Conservation (phyloP, 352 stramenopile genomes). For the Pythium plurisporium region DNA sequence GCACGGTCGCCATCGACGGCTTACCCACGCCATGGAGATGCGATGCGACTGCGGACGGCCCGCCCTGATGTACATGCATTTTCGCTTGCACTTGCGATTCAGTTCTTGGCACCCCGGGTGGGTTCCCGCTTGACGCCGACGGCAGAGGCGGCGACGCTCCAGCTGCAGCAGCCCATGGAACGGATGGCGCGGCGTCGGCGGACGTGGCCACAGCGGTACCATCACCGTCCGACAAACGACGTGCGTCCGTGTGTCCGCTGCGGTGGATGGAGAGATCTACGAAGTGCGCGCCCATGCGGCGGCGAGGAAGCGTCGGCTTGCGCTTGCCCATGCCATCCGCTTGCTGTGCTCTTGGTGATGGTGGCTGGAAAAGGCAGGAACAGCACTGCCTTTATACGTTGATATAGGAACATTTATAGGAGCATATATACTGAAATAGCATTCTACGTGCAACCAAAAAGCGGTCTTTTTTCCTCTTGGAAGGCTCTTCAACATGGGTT, state of each 20-base stretch:
- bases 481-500: background rate
- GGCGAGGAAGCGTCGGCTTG: constrained; percentile 18
- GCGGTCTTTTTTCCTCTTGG: background rate
- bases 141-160: constrained; percentile 4
- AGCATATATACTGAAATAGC: constrained; percentile 29
- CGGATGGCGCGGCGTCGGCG: background rate
- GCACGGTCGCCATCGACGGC: constrained; percentile 11
- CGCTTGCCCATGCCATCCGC: constrained; percentile 26
- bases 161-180: too few relatives aligned
- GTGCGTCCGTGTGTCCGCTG: background rate
- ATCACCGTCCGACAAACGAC: background rate
- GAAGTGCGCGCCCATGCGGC: constrained; percentile 19
- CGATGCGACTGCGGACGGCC: background rate
- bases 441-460: too few relatives aligned
- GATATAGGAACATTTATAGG: too few relatives aligned
- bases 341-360: background rate
- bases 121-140: background rate
- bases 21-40: constrained; percentile 6
- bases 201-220: background rate
- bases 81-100: background rate
- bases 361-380: too few relatives aligned
- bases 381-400: constrained; percentile 16
- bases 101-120: background rate
- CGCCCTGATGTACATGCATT: constrained; percentile 5
- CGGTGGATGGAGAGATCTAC: constrained; percentile 11